phyloP scores from a whole-genome alignment of 495 filamentous ascomycete species.

The Daldinia childiae region DNA sequence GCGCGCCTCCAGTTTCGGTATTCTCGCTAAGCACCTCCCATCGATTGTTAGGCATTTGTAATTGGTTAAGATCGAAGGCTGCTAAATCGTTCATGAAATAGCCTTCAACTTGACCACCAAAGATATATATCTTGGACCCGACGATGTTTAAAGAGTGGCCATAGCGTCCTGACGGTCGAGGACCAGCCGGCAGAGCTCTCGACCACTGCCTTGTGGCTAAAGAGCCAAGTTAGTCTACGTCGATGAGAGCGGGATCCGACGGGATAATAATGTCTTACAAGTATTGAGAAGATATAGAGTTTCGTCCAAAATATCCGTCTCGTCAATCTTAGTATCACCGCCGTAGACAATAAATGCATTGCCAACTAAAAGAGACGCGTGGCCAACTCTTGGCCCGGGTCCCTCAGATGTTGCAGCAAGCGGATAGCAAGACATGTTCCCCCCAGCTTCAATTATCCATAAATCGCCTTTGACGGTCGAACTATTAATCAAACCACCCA shows the following conservation, averaged over 20 bases:
- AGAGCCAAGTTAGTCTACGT: slow-evolving; percentile 38
- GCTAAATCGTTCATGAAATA: slow-evolving; percentile 98
- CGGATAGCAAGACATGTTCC: slow-evolving; percentile 89
- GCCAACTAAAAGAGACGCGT: slow-evolving; percentile 92
- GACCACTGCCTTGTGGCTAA: slow-evolving; percentile 98
- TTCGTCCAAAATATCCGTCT: slow-evolving; percentile 89
- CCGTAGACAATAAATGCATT: slow-evolving; percentile 99
- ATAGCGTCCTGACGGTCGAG: slow-evolving; percentile 88
- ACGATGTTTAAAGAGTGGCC: slow-evolving; percentile 96
- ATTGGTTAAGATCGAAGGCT: slow-evolving; percentile 93
- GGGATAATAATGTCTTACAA: slow-evolving; percentile 67
- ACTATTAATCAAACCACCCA: slow-evolving; percentile 95
- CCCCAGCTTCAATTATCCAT: slow-evolving; percentile 95
- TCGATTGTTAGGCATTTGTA: slow-evolving; percentile 85
- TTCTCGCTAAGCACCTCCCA: slow-evolving; percentile 92
- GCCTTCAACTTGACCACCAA: slow-evolving; percentile 96
- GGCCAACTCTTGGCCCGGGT: slow-evolving; percentile 93
- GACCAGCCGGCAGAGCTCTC: slow-evolving; percentile 82
- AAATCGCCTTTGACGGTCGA: slow-evolving; percentile 95
- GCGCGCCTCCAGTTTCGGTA: slow-evolving; percentile 71
- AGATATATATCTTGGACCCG: slow-evolving; percentile 95
- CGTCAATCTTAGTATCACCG: slow-evolving; percentile 96
- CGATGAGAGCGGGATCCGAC: slow-evolving; percentile 22
- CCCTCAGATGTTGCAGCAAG: slow-evolving; percentile 92
- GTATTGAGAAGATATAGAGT: slow-evolving; percentile 97